Percentiles rank a stretch among this genome's conserved stretches.
These are phyloP conservation scores for Penicillium paxilli DNA, from an alignment of 495 filamentous ascomycete genomes.

Conservation along the genomic window DNA sequence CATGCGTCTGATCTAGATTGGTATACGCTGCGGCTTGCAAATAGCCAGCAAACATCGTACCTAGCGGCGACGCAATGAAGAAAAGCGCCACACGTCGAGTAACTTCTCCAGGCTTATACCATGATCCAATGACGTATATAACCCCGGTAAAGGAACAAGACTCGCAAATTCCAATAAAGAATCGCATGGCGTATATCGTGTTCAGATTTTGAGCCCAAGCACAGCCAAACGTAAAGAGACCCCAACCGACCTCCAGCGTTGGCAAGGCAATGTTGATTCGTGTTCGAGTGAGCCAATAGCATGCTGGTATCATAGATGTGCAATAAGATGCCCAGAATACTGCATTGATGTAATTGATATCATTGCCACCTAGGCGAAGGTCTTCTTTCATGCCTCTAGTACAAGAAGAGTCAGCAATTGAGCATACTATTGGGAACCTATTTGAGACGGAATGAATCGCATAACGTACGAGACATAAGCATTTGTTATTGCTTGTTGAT, in stretches of 20 bases:
- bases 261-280: conserved; percentile 19
- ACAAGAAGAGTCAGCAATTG: not conserved
- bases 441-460: not conserved
- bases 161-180: conserved; percentile 20
- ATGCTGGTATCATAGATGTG: conserved; percentile 22
- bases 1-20: conserved; percentile 22
- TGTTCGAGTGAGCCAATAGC: conserved; percentile 17
- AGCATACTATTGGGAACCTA: too few species aligned
- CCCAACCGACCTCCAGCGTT: conserved; percentile 16
- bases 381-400: conserved; percentile 25
- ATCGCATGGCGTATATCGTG: conserved; percentile 18
- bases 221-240: conserved; percentile 17
- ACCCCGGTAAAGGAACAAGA: conserved; percentile 16
- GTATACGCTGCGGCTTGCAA: conserved; percentile 29
- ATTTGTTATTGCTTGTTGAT: conserved; percentile 35
- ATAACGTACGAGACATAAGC: conserved; percentile 34
- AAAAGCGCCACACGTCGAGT: conserved; percentile 25
- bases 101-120: conserved; percentile 29
- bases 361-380: conserved; percentile 7
- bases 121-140: conserved; percentile 28
- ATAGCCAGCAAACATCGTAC: conserved; percentile 31
- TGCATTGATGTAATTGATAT: conserved; percentile 34
- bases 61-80: conserved; percentile 22
- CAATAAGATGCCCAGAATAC: conserved; percentile 39
- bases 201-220: conserved; percentile 16